Percentiles rank a stretch among this genome's conserved stretches.
phyloP scores from a whole-genome alignment of 805 yeast species.

The Ogataea haglerorum region DNA sequence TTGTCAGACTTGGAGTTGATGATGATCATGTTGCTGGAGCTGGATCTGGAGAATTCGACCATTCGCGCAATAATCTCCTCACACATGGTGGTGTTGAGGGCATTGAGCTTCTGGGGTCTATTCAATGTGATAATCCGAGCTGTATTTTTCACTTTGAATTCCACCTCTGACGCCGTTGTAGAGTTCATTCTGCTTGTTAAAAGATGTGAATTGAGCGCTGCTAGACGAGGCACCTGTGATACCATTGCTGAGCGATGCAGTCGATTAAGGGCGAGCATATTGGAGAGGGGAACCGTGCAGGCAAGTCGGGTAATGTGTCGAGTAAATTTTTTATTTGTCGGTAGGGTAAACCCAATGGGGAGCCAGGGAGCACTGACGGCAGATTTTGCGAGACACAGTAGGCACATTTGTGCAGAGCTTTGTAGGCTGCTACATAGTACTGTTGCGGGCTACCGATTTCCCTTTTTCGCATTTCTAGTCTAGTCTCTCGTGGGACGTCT shows the following conservation, averaged over 20 bases:
- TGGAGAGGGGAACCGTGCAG: slow-evolving; percentile 11
- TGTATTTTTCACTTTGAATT: slow-evolving; percentile 57
- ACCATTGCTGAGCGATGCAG: slow-evolving; percentile 7
- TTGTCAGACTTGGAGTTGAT: slow-evolving; percentile 63
- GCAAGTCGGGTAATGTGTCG: slow-evolving; percentile 15
- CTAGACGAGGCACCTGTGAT: slow-evolving; percentile 5
- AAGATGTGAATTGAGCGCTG: slow-evolving; percentile 5
- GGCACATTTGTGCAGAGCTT: too few species aligned
- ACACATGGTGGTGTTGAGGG: slow-evolving; percentile 76
- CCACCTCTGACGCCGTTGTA: slow-evolving; percentile 44
- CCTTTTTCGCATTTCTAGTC: too few species aligned
- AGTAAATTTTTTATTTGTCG: slow-evolving; percentile 9
- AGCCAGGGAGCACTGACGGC: too few species aligned
- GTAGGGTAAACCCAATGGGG: slow-evolving; percentile 10
- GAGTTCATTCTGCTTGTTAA: slow-evolving; percentile 7
- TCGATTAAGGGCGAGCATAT: slow-evolving; percentile 9
- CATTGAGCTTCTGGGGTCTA: slow-evolving; percentile 80
- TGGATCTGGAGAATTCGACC: slow-evolving; percentile 70
- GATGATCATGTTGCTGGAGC: slow-evolving; percentile 59
- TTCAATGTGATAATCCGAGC: slow-evolving; percentile 75
- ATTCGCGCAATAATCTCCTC: slow-evolving; percentile 67
- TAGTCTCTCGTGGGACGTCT: too few species aligned
- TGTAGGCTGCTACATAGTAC: too few species aligned
- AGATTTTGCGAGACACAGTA: too few species aligned
- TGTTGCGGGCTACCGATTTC: too few species aligned